Percentiles rank a stretch among this genome's conserved stretches.
Evolutionary conservation across 108 stramenopile genomes (phyloP).

Genomic region (Nitzschia sp.): DNA sequence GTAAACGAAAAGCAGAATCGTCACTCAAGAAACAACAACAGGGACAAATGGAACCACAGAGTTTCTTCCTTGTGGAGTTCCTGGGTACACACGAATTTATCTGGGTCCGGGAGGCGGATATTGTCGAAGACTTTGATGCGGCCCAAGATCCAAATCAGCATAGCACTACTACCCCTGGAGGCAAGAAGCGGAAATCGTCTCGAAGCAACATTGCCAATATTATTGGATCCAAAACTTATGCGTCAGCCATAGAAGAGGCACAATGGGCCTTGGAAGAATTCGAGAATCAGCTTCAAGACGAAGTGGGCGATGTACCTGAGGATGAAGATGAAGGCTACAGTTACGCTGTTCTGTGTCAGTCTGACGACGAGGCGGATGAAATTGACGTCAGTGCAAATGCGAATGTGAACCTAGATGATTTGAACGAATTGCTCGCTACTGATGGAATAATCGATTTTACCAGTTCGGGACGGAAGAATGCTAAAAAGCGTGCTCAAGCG

Average conservation of each 20-base stretch:
- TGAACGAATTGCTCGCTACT: conserved; percentile 72
- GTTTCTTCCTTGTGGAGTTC: conserved; percentile 88
- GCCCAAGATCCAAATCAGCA: conserved; percentile 74
- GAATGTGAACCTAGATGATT: conserved; percentile 67
- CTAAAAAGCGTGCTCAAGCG: conserved; percentile 64
- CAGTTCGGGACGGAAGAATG: conserved; percentile 68
- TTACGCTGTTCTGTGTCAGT: conserved; percentile 64
- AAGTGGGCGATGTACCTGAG: conserved; percentile 53
- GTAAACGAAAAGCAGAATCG: conserved; percentile 72
- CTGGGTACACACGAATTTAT: conserved; percentile 89
- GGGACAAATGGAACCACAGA: conserved; percentile 54
- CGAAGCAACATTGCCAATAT: conserved; percentile 39
- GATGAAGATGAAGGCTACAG: conserved; percentile 66
- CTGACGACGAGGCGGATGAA: conserved; percentile 81
- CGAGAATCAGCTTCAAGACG: conserved; percentile 58
- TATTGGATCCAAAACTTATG: conserved; percentile 60
- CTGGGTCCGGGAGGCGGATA: conserved; percentile 85
- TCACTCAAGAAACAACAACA: conserved; percentile 54
- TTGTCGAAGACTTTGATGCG: conserved; percentile 83
- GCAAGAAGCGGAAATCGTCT: conserved; percentile 67
- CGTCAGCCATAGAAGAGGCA: conserved; percentile 76
- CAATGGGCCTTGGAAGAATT: conserved; percentile 75
- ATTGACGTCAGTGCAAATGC: conserved; percentile 25
- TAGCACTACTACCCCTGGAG: conserved; percentile 2
- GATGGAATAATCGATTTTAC: conserved; percentile 76